phyloP scores from a whole-genome alignment of 805 yeast genomes.

The Grigorovia transvaalensis region DNA sequence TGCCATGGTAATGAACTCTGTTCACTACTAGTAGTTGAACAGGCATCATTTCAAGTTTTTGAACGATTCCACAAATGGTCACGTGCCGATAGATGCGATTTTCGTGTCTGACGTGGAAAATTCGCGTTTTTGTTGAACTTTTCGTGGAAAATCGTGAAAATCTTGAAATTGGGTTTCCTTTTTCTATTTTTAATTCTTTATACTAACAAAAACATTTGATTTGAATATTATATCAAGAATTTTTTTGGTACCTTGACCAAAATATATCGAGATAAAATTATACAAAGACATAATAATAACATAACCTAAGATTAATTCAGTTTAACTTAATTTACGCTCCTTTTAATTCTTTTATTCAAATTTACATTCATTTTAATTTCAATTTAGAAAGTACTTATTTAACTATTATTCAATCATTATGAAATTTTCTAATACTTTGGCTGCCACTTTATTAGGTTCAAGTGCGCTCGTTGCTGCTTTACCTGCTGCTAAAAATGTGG shows the following conservation, averaged over 20 bases:
- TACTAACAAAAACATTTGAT: background rate
- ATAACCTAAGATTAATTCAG: background rate
- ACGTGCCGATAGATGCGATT: background rate
- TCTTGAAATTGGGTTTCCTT: background rate
- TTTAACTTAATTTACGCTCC: background rate
- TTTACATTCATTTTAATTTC: background rate
- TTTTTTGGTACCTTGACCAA: background rate
- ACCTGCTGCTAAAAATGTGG: constrained; percentile 9
- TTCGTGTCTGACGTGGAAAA: background rate
- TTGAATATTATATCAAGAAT: background rate
- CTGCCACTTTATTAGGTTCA: constrained; percentile 25
- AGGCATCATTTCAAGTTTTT: background rate
- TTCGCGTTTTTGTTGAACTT: background rate
- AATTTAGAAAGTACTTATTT: background rate
- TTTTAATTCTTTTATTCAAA: no score
- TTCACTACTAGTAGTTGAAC: no score
- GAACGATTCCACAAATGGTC: background rate
- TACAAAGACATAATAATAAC: background rate
- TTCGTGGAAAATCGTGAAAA: background rate
- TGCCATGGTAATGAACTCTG: no score
- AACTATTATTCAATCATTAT: constrained; percentile 8
- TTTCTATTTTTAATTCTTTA: no score
- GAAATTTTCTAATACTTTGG: constrained; percentile 28
- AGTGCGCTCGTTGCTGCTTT: constrained; percentile 25
- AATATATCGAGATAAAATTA: background rate